Evolutionary conservation across 257 asterid genomes (phyloP), one percentile per base, ranked within the genome.

Genomic region (Ehretia macrophylla): DNA sequence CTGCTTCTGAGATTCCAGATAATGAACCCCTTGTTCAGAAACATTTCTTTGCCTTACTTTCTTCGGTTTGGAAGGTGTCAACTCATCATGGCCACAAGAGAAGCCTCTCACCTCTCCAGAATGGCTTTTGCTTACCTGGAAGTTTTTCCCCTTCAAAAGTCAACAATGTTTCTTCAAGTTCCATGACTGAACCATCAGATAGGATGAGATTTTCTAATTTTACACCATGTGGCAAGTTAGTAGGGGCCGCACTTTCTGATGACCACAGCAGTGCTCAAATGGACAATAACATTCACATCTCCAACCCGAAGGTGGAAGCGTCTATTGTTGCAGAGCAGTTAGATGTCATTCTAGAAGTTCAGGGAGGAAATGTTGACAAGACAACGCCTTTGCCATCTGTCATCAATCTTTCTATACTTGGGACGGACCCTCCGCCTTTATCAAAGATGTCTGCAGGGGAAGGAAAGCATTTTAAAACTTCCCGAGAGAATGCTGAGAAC

Each of bases 31-130:
- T 86, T 62, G 71, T 86, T 74, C 96, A 83, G 62, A 83, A 73
- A 55, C 99, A 93, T 76, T 86, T 86, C 81, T 76, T 81, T 68
- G 80, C 87, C 60, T 67, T 85, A 69, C 81, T 89, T 65, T 86
- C 95, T 69, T 79, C 88, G 47, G 72, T 77, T 57, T 86, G 95
- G 97, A 86, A 78, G 70, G 74, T 67, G 61, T 62, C 60, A 40
- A 74, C 80, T 38, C 60, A 52, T 59, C 63, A 71, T 68, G 69
- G 55, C 60, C 72, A 58, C 52, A 70, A 61, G 52, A 73, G 67
- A 50, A 61, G 42, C 9, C 58, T 56, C 52, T 71, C 57, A 32
- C 57, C 71, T 63, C 68, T 73, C 35, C 79, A 68, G 62, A 81
- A 76, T 68, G 89, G 86, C 60, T 73, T 75, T 39, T 78, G 73